Evolutionary conservation across 192 early-diverging fungal species (phyloP).

Genomic region (Backusella circina): DNA sequence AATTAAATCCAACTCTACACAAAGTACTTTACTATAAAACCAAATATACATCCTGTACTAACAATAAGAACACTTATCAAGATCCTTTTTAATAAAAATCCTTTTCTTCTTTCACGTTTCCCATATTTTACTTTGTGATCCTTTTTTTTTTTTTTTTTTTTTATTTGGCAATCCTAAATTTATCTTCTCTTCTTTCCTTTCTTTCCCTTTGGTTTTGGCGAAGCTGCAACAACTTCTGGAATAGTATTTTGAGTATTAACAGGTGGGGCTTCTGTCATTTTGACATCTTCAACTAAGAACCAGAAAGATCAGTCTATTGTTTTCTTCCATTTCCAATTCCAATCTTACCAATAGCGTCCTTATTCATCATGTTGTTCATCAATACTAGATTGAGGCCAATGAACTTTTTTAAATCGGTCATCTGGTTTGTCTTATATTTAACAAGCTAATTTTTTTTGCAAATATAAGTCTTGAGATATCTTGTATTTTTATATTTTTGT

Average conservation of each 20-base stretch:
- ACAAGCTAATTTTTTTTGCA: constrained; percentile 30
- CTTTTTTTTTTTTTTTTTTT: neutral
- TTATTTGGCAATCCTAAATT: neutral
- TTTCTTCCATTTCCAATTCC: neutral
- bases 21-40: too few species aligned
- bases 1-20: too few species aligned
- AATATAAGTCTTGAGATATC: neutral
- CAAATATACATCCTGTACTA: too few species aligned
- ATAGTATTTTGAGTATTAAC: neutral
- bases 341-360: constrained; percentile 16
- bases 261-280: neutral
- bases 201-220: constrained; percentile 18
- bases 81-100: too few species aligned
- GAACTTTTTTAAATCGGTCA: constrained; percentile 70
- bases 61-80: too few species aligned
- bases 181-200: constrained; percentile 21
- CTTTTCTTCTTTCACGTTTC: too few species aligned
- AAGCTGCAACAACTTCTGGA: constrained; percentile 12
- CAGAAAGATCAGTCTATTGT: neutral
- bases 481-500: neutral
- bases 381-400: constrained; percentile 60
- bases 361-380: constrained; percentile 71
- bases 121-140: neutral
- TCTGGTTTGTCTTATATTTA: constrained; percentile 68
- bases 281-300: constrained; percentile 2